Conservation (phyloP, 2,329 filamentous ascomycete genomes). For the Sclerotinia glacialis region DNA sequence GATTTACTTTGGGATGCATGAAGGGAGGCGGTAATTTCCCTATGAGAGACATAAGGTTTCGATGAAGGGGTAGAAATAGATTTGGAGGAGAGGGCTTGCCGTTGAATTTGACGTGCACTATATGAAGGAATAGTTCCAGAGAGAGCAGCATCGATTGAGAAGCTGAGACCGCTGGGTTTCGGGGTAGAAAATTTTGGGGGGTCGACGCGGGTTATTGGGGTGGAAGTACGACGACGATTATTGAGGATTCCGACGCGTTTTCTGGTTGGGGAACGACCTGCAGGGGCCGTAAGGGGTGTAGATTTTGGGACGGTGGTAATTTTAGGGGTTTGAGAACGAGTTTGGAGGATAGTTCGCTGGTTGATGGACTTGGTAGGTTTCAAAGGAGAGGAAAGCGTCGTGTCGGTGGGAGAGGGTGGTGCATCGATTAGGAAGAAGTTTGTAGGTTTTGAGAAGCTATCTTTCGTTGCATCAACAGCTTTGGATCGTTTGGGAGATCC, state of each 20-base stretch:
- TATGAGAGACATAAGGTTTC: neutral
- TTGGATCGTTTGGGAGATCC: constrained; percentile 50
- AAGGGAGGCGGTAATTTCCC: constrained; percentile 38
- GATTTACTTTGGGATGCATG: constrained; percentile 53
- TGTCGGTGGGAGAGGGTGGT: constrained; percentile 37
- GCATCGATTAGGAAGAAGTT: constrained; percentile 38
- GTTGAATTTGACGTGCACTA: constrained; percentile 45
- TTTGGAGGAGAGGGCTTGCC: constrained; percentile 32
- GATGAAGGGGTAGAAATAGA: constrained; percentile 13
- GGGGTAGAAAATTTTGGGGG: constrained; percentile 56
- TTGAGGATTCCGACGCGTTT: constrained; percentile 68
- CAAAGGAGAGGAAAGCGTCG: constrained; percentile 26
- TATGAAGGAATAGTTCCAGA: constrained; percentile 70
- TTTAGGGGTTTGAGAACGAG: constrained; percentile 52
- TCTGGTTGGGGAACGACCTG: constrained; percentile 76
- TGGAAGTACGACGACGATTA: constrained; percentile 59
- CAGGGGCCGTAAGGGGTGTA: constrained; percentile 62
- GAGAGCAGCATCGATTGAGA: constrained; percentile 81
- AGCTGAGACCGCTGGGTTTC: constrained; percentile 54
- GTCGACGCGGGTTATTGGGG: constrained; percentile 66
- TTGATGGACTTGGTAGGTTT: constrained; percentile 28
- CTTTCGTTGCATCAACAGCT: constrained; percentile 8
- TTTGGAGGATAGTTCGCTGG: constrained; percentile 47
- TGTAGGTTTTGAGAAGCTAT: constrained; percentile 19
- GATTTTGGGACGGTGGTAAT: constrained; percentile 46